Evolutionary conservation across 2,329 filamentous ascomycete species (phyloP).

Genomic region (Metarhizium rileyi): DNA sequence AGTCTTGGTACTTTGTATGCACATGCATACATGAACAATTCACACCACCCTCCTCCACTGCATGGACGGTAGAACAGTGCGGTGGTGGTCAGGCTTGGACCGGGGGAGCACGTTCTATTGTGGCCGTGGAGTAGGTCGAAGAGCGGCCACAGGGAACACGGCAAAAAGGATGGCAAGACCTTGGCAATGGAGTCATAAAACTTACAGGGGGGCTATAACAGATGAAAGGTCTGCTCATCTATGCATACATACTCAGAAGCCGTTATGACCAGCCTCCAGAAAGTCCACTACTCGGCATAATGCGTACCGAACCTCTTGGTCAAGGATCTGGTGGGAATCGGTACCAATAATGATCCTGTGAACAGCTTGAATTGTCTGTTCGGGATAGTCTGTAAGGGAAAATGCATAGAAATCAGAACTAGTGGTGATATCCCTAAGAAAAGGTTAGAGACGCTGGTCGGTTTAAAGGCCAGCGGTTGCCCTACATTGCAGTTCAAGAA

Average conservation of each 20-base stretch:
- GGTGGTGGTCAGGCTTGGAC: conserved; percentile 3
- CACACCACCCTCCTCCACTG: conserved; percentile 1
- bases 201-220: conserved; percentile 20
- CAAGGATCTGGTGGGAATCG: background rate
- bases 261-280: background rate
- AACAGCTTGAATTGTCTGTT: background rate
- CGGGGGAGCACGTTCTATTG: conserved; percentile 13
- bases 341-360: background rate
- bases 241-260: background rate
- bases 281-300: background rate
- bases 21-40: background rate
- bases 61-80: background rate
- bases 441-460: conserved; percentile 2
- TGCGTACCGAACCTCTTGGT: background rate
- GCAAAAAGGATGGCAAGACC: conserved; percentile 5
- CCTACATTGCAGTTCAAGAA: background rate
- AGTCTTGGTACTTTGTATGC: too few relatives aligned
- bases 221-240: conserved; percentile 5
- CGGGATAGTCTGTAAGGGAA: background rate
- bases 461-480: background rate
- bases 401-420: background rate
- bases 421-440: conserved; percentile 1
- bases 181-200: conserved; percentile 16
- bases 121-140: conserved; percentile 9
- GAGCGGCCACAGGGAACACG: conserved; percentile 4